Conservation (phyloP, 2,329 filamentous ascomycete species). For the Tricladium varicosporioides region DNA sequence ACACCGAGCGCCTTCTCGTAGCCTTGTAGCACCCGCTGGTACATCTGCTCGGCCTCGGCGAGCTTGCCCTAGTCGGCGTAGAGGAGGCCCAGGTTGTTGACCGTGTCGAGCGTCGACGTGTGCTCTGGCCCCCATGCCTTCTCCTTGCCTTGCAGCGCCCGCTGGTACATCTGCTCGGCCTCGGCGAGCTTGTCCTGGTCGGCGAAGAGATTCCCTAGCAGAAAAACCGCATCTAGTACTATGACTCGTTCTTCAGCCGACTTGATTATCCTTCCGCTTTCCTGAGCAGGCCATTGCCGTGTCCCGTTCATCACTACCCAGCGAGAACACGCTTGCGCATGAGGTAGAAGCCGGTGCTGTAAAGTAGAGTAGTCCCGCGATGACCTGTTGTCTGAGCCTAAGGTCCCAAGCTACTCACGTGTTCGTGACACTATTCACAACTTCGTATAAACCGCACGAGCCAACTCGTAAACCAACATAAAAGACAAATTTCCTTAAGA, state of each 20-base stretch:
- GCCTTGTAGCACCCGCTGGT: neutral
- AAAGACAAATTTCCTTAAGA: too few relatives aligned
- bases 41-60: neutral
- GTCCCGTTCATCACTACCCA: too few relatives aligned
- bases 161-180: slow-evolving; percentile 28
- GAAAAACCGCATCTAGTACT: slow-evolving; percentile 6
- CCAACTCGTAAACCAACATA: too few relatives aligned
- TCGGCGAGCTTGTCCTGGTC: slow-evolving; percentile 8
- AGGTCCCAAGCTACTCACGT: too few relatives aligned
- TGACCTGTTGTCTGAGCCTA: too few relatives aligned
- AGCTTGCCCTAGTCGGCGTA: slow-evolving; percentile 10
- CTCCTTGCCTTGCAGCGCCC: slow-evolving; percentile 17
- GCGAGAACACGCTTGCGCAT: slow-evolving; percentile 12
- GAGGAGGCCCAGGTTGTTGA: too few relatives aligned
- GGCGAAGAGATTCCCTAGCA: slow-evolving; percentile 9
- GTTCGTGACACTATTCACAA: too few relatives aligned
- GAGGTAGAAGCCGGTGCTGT: slow-evolving; percentile 23
- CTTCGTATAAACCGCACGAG: too few relatives aligned
- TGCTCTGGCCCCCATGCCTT: slow-evolving; percentile 9
- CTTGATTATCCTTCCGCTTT: slow-evolving; percentile 15
- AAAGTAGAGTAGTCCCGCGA: slow-evolving; percentile 14
- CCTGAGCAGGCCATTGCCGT: neutral
- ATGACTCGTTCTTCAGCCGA: slow-evolving; percentile 9
- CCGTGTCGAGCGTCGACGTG: slow-evolving; percentile 10
- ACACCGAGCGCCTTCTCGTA: neutral